Evolutionary conservation across 352 stramenopile genomes (phyloP).

Genomic region (Phytophthora pseudosyringae): DNA sequence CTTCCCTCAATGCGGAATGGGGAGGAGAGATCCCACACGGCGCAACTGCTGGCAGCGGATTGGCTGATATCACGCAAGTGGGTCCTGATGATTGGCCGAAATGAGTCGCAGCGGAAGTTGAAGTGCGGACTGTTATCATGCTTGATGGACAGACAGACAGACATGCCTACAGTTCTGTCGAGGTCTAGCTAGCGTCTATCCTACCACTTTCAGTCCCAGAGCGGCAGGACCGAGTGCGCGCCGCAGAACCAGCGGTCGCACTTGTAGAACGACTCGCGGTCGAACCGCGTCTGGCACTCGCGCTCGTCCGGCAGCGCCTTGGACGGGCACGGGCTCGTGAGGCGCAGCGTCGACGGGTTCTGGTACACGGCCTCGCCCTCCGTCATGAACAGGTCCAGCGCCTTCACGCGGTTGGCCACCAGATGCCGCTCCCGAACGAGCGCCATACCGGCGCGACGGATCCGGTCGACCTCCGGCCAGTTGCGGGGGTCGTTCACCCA

Average conservation of each 20-base stretch:
- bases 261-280: constrained; percentile 68
- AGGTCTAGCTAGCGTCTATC: constrained; percentile 12
- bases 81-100: background rate
- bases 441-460: constrained; percentile 64
- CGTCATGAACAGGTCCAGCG: constrained; percentile 66
- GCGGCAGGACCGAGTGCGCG: constrained; percentile 48
- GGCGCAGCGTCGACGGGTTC: constrained; percentile 43
- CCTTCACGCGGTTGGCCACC: constrained; percentile 61
- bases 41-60: background rate
- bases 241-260: constrained; percentile 83
- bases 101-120: constrained; percentile 7
- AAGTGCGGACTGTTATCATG: constrained; percentile 1
- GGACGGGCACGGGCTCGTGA: constrained; percentile 62
- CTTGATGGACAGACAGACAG: background rate
- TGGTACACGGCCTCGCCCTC: constrained; percentile 55
- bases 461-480: constrained; percentile 57
- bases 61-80: no score
- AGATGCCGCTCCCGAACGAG: constrained; percentile 64
- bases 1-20: constrained; percentile 14
- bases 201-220: constrained; percentile 20
- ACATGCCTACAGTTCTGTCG: background rate
- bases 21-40: background rate
- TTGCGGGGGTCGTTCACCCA: constrained; percentile 64
- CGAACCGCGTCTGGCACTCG: constrained; percentile 53
- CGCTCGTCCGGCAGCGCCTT: constrained; percentile 50